Conservation (phyloP, 2,329 filamentous ascomycete species). For the Ophiostoma ulmi region DNA sequence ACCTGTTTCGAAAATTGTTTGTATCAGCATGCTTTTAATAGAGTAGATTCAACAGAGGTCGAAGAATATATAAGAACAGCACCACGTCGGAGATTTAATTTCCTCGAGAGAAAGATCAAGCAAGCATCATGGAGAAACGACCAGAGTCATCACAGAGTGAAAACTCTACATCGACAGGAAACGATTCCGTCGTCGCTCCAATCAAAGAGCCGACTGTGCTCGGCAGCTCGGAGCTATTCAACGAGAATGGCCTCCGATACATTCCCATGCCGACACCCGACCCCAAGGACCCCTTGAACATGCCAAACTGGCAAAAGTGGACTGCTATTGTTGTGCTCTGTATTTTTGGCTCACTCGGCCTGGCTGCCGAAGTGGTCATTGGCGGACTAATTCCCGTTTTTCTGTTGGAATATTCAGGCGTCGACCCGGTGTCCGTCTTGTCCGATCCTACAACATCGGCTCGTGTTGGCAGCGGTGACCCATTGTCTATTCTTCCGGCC, state of each 20-base stretch:
- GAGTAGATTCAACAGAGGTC: neutral
- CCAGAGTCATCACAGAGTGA: neutral
- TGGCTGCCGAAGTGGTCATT: constrained; percentile 33
- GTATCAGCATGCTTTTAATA: neutral
- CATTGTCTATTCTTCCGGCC: neutral
- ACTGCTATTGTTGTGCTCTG: constrained; percentile 32
- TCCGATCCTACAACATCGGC: constrained; percentile 15
- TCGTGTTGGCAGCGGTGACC: neutral
- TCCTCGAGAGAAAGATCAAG: neutral
- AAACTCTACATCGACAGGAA: neutral
- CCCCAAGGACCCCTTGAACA: constrained; percentile 32
- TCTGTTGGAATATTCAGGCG: constrained; percentile 36
- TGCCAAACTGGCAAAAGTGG: constrained; percentile 35
- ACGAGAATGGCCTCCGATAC: constrained; percentile 26
- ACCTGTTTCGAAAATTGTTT: neutral
- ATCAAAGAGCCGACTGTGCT: constrained; percentile 12
- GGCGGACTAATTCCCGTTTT: constrained; percentile 36
- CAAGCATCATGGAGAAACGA: constrained; percentile 1
- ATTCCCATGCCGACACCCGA: constrained; percentile 27
- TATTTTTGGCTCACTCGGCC: constrained; percentile 29
- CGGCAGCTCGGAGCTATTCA: constrained; percentile 25
- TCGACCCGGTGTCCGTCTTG: constrained; percentile 33
- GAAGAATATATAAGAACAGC: neutral
- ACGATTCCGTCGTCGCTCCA: neutral
- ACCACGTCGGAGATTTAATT: neutral